These are phyloP conservation scores for Marchantia polymorpha DNA, from an alignment of 225 moss, liverwort and hornwort genomes.

Conservation along the genomic window DNA sequence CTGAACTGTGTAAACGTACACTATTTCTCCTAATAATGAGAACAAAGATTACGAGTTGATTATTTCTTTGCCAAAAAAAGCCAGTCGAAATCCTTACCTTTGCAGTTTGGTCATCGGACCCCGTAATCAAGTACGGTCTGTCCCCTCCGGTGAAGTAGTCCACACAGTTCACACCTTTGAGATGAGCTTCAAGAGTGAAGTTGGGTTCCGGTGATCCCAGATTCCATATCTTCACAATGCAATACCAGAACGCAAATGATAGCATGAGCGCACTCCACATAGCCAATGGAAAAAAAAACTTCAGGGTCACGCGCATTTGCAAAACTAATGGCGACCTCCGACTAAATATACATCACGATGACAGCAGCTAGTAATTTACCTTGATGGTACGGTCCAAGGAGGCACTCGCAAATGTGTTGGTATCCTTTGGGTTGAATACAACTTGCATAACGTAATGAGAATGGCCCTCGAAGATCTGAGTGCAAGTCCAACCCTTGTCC, in stretches of 20 bases:
- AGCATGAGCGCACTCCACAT: background rate
- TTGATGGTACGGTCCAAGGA: slow-evolving; percentile 96
- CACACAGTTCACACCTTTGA: slow-evolving; percentile 97
- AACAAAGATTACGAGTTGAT: too few relatives aligned
- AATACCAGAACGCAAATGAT: background rate
- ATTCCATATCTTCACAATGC: slow-evolving; percentile 77
- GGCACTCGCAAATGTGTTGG: slow-evolving; percentile 95
- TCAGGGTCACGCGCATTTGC: background rate
- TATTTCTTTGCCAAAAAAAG: background rate
- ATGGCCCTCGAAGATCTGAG: slow-evolving; percentile 97
- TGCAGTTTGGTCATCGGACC: slow-evolving; percentile 97
- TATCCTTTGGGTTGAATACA: slow-evolving; percentile 95
- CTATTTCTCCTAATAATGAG: too few relatives aligned
- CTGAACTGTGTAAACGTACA: too few relatives aligned
- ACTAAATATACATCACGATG: background rate
- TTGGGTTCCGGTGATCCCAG: slow-evolving; percentile 96
- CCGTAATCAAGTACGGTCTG: slow-evolving; percentile 91
- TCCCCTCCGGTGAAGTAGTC: slow-evolving; percentile 96
- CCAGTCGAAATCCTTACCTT: slow-evolving; percentile 46
- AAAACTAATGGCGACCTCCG: background rate
- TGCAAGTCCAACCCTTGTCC: slow-evolving; percentile 97
- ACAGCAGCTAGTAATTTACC: slow-evolving; percentile 34
- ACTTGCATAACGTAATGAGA: slow-evolving; percentile 99
- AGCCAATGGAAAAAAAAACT: background rate
- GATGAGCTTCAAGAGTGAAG: slow-evolving; percentile 93